Evolutionary conservation across 305 asterid species (phyloP), one percentile per base, ranked within the genome.

Genomic region (Fraxinus floribunda): DNA sequence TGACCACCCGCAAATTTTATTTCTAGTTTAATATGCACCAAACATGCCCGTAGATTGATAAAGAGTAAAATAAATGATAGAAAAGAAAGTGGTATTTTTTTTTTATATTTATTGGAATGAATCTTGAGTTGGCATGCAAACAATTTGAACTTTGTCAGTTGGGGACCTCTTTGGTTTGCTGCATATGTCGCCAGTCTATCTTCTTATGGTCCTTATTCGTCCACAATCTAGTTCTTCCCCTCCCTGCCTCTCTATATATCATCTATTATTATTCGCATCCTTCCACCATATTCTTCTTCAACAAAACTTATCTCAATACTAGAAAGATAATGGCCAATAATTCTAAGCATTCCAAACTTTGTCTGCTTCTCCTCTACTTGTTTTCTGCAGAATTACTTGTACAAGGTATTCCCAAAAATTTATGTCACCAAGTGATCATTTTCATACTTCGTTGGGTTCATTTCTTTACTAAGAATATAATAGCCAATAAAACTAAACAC

Each of bases 91-190:
- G 13, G 10, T n/a, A 18, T 60, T 7, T 16, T 60, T 57, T 18
- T 5, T 1, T n/a, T n/a, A 1, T 20, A 7, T 20, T 7, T 57
- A 57, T 57, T 57, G 29, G 70, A 5, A 60, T 1, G 10, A 66
- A 24, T 66, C 7, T 66, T 3, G n/a, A 24, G 36, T 66, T 2
- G 36, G 74, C 74, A 66, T 66, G 74, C 74, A 26, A 8, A 66
- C 9, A 66, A 73, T 80, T 76, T 79, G 70, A 79, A 84, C 0
- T 49, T 75, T 81, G 90, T 80, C 86, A 82, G 89, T 84, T 83
- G 90, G 91, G 93, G 93, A 88, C 91, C 93, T 84, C 89, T 83
- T 80, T 64, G 66, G 83, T 75, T 79, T 82, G 35, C 81, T 83
- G 88, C 88, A 79, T 86, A 83, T 79, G 81, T 86, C 79, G 87